phyloP scores from a whole-genome alignment of 257 asterid genomes.

The Lycium ferocissimum region DNA sequence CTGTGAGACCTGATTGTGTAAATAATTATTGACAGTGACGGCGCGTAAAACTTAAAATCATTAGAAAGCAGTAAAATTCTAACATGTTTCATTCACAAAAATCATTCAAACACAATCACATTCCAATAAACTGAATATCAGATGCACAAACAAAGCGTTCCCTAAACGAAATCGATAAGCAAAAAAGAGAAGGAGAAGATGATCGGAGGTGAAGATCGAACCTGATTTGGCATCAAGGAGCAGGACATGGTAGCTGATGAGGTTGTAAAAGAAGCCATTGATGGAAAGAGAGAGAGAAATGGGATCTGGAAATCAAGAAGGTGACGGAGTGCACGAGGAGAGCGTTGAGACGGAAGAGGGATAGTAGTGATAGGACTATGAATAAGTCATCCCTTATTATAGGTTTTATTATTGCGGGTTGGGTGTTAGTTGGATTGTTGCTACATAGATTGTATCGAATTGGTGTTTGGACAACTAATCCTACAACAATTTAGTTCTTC shows the following conservation, averaged over 20 bases:
- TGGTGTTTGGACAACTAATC: too few relatives aligned
- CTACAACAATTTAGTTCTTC: too few relatives aligned
- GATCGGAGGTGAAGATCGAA: slow-evolving; percentile 18
- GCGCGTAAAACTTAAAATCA: not conserved
- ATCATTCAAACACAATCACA: not conserved
- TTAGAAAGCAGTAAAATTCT: not conserved
- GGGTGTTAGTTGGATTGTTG: too few relatives aligned
- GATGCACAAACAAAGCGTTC: not conserved
- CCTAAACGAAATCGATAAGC: not conserved
- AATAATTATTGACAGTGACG: too few relatives aligned
- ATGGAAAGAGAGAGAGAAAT: slow-evolving; percentile 25
- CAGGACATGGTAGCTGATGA: slow-evolving; percentile 53
- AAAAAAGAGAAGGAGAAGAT: not conserved
- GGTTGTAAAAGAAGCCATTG: slow-evolving; percentile 70
- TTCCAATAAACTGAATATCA: not conserved
- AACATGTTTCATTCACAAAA: not conserved
- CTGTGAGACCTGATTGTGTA: too few relatives aligned
- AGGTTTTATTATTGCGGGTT: too few relatives aligned
- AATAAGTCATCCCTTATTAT: too few relatives aligned
- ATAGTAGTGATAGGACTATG: not conserved
- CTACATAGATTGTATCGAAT: too few relatives aligned
- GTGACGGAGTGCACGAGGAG: slow-evolving; percentile 74
- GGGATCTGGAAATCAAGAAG: slow-evolving; percentile 46
- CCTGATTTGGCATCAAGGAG: slow-evolving; percentile 68
- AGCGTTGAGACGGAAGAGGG: slow-evolving; percentile 24